Base-by-base conservation (phyloP, 2,329 filamentous ascomycete genomes). In the Cryoendolithus antarcticus region DNA sequence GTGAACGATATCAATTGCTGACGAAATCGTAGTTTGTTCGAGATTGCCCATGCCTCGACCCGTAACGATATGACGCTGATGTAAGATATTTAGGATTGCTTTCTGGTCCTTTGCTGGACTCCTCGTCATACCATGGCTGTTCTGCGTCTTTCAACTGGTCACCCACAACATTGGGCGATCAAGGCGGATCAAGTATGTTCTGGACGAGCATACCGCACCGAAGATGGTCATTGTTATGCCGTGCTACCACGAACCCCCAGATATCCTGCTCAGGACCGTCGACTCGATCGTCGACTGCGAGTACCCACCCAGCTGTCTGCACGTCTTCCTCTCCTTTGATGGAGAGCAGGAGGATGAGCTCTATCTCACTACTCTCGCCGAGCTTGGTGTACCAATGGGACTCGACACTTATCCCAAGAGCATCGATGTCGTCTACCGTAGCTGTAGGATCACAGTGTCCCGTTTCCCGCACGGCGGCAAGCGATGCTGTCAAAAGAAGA, bases 161-260 rank as follows among this genome's bases (percentile, higher is more conserved):
- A 93, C 84, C 6, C 82, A 91, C 51, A 82, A 85, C 29, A 70
- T 96, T 19, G 88, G 89, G 13, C 76, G 86, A 47, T 79, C 72
- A 32, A 86, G 85, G 58, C 74, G 81, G 38, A 84, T 94, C 56
- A 88, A 93, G 57, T 75, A 84, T 47, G 76, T 86, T 1, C 71
- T 95, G 37, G 85, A 94, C 58, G 85, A 93, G 56, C 66, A 75
- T 2, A 86, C 81, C 1, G 88, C 91, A 0, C 91, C 89, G 2
- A 96, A 96, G 62, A 82, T 93, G 10, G 86, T 95, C 46, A 82
- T 96, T 44, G 81, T 96, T 42, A 95, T 96, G 86, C 91, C 89
- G 4, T 93, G 88, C 55, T 96, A 94, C 66, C 86, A 91, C 55
- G 91, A 96, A 57, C 78, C 86, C 21, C 84, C 86, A 0, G 81